phyloP scores from a whole-genome alignment of 108 stramenopile genomes.

The Cylindrotheca fusiformis region DNA sequence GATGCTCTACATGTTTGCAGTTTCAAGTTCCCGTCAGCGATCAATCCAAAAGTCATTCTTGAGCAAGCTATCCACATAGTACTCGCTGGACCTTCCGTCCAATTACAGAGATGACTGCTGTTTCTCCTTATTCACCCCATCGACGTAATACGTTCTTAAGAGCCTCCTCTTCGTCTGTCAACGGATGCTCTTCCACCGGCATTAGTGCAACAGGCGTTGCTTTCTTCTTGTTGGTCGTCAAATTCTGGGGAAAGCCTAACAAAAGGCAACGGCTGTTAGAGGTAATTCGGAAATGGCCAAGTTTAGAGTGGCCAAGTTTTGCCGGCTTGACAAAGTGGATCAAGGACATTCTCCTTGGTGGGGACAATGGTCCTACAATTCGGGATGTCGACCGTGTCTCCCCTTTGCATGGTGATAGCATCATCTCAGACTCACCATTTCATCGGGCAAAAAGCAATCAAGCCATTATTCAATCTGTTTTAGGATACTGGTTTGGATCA shows the following conservation, averaged over 20 bases:
- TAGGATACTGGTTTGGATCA: constrained; percentile 81
- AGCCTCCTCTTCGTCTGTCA: not conserved
- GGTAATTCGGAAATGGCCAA: not conserved
- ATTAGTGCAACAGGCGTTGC: not conserved
- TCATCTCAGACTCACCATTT: not conserved
- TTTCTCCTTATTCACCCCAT: constrained; percentile 9
- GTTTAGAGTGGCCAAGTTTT: not conserved
- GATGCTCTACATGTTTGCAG: too few species aligned
- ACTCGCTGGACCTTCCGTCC: too few species aligned
- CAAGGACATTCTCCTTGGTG: not conserved
- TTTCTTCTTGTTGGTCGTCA: constrained; percentile 1
- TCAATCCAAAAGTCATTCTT: too few species aligned
- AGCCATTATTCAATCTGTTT: constrained; percentile 47
- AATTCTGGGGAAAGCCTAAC: not conserved
- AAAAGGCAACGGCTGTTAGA: not conserved
- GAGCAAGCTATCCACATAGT: too few species aligned
- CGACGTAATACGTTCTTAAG: constrained; percentile 16
- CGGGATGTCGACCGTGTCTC: not conserved
- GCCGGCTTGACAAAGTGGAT: not conserved
- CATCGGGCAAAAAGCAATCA: constrained; percentile 26
- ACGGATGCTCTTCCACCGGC: not conserved
- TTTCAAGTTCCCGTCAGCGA: too few species aligned
- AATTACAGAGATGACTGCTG: constrained; percentile 18
- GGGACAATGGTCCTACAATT: not conserved
- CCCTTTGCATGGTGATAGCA: not conserved